Base-by-base conservation (phyloP, 495 filamentous ascomycete genomes). In the Penicillium robsamsonii region DNA sequence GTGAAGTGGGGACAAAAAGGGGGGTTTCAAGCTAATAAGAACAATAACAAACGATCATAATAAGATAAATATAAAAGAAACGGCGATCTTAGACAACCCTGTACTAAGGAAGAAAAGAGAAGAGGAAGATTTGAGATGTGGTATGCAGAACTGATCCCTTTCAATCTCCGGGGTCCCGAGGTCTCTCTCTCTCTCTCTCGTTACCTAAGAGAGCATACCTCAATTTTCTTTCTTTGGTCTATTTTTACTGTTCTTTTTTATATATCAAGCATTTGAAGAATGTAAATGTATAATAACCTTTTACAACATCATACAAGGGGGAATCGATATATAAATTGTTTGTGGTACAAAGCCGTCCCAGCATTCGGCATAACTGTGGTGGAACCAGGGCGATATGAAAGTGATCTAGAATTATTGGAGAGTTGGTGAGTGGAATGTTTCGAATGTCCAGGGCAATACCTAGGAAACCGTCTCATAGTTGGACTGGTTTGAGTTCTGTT, bases 71-170 rank as follows among this genome's bases (percentile, higher is more conserved):
- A 20, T 25, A 9, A 30, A 51, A 30, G 35, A 4, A 5, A 29
- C 9, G 22, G 35, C 25, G 49, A 30, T n/a, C 22, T 49, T 11
- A 27, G 27, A 30, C 9, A 33, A 15, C 18, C 4, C 46, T 18
- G 25, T 29, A 17, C 25, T 29, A 15, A 40, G 17, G 18, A 37
- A 27, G 17, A 49, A 15, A 13, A 24, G 17, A 27, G 22, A 24
- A 4, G 7, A 49, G 8, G 27, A 49, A 35, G 5, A 18, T 12
- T 29, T n/a, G n/a, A n/a, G 22, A 51, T 30, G 49, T 41, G 49
- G 49, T 29, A 51, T 40, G 35, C 48, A 50, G 45, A 31, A 47
- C 22, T 27, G 27, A 38, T 51, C 49, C 49, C 49, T 51, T 51
- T 20, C 44, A 9, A 4, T 30, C 13, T 27, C 24, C 7, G 13